Evolutionary conservation across 345 rosid species (phyloP).

Genomic region (Kernera saxatilis): DNA sequence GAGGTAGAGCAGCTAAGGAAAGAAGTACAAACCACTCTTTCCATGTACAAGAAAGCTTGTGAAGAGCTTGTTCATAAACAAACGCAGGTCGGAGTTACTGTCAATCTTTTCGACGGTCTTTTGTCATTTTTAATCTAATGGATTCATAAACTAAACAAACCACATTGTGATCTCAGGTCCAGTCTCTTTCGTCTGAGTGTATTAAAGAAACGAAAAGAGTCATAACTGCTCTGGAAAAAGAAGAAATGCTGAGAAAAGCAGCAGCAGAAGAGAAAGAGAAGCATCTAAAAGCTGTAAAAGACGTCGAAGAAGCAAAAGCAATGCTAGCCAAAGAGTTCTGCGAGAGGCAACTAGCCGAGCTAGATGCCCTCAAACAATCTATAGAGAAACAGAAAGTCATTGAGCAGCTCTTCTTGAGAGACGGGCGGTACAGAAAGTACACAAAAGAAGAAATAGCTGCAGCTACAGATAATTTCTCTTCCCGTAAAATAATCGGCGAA

Average conservation of each 20-base stretch:
- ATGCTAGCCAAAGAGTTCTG: constrained; percentile 57
- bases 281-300: constrained; percentile 54
- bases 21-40: constrained; percentile 53
- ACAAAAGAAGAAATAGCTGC: constrained; percentile 49
- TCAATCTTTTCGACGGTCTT: not conserved
- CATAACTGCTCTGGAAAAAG: constrained; percentile 56
- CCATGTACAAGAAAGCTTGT: constrained; percentile 66
- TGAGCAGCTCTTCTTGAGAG: constrained; percentile 54
- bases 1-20: constrained; percentile 62
- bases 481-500: constrained; percentile 62
- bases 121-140: not conserved
- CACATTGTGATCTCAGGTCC: constrained; percentile 43
- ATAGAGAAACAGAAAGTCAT: constrained; percentile 63
- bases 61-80: constrained; percentile 70
- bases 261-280: constrained; percentile 69
- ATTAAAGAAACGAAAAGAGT: constrained; percentile 59
- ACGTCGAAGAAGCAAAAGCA: constrained; percentile 61
- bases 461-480: constrained; percentile 66
- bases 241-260: constrained; percentile 56
- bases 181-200: constrained; percentile 60
- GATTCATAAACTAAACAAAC: constrained; percentile 11
- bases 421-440: constrained; percentile 70
- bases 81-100: constrained; percentile 45
- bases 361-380: constrained; percentile 55
- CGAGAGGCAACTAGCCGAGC: constrained; percentile 67